Conservation (phyloP, 2,329 filamentous ascomycete species). For the Fusarium paranaense region DNA sequence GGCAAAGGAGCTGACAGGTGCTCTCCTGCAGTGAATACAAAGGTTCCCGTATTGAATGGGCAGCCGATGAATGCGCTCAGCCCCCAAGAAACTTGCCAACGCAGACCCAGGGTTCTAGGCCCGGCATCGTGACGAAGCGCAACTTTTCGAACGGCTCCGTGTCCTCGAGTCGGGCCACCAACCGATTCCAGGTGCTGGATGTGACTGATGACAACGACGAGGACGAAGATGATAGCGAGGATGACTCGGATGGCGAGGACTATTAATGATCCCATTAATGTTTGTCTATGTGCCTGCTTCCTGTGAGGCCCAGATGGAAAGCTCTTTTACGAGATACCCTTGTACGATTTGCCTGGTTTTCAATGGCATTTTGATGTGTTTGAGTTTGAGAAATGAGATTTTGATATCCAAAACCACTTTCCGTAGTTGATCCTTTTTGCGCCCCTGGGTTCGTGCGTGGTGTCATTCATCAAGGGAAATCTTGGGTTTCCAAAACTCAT, state of each 20-base stretch:
- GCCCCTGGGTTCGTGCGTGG: neutral
- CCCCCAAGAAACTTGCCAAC: conserved; percentile 54
- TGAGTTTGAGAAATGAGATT: neutral
- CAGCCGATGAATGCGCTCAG: conserved; percentile 77
- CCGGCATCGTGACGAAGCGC: neutral
- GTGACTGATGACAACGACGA: conserved; percentile 57
- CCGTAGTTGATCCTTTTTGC: neutral
- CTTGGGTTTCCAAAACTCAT: neutral
- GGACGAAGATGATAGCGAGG: conserved; percentile 49
- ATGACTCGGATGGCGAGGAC: conserved; percentile 37
- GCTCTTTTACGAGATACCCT: neutral
- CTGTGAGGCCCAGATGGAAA: neutral
- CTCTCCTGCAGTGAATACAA: conserved; percentile 72
- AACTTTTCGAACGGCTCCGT: neutral
- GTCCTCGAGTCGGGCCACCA: conserved; percentile 55
- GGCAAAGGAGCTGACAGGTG: conserved; percentile 27
- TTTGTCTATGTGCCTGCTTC: neutral
- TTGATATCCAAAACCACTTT: neutral
- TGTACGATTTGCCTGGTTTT: neutral
- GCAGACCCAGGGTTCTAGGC: neutral
- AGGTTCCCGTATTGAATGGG: conserved; percentile 76
- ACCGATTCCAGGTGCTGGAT: conserved; percentile 72
- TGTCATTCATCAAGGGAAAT: neutral
- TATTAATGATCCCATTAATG: conserved; percentile 11
- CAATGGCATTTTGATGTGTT: neutral